Evolutionary conservation across 345 rosid species (phyloP).

Genomic region (Citrus glauca): DNA sequence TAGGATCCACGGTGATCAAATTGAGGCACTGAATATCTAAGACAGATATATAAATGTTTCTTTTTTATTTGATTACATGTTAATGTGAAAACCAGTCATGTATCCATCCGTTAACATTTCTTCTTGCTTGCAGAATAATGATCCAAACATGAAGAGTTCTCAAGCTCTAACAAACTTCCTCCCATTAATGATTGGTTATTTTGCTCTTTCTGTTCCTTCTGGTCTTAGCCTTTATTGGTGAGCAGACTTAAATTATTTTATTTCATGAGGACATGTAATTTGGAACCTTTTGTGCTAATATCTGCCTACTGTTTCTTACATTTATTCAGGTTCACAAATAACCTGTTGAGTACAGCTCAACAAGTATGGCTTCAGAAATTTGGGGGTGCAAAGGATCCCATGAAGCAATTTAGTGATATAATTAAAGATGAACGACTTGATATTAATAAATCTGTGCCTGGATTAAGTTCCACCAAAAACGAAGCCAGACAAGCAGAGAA

Average conservation of each 20-base stretch:
- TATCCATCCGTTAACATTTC: background rate
- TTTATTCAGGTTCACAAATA: constrained; percentile 78
- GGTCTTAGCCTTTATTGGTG: constrained; percentile 98
- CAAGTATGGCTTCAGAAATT: constrained; percentile 94
- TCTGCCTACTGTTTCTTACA: constrained; percentile 5
- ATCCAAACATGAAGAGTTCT: constrained; percentile 86
- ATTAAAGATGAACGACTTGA: constrained; percentile 36
- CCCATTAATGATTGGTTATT: constrained; percentile 89
- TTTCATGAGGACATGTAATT: background rate
- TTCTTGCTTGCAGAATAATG: constrained; percentile 51
- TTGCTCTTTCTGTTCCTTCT: constrained; percentile 96
- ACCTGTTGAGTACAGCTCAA: constrained; percentile 80
- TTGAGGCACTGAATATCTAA: background rate
- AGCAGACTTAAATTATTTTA: constrained; percentile 25
- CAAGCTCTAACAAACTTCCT: constrained; percentile 80
- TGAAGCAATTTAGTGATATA: constrained; percentile 35
- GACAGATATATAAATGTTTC: background rate
- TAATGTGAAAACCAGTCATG: background rate
- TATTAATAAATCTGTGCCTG: constrained; percentile 40
- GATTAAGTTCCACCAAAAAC: constrained; percentile 26
- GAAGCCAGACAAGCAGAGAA: constrained; percentile 35
- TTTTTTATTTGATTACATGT: background rate
- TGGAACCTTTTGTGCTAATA: background rate
- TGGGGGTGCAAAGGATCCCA: constrained; percentile 68
- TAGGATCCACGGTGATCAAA: background rate